Conservation (phyloP, 148 eudicot genomes). For the Oxyria digyna region DNA sequence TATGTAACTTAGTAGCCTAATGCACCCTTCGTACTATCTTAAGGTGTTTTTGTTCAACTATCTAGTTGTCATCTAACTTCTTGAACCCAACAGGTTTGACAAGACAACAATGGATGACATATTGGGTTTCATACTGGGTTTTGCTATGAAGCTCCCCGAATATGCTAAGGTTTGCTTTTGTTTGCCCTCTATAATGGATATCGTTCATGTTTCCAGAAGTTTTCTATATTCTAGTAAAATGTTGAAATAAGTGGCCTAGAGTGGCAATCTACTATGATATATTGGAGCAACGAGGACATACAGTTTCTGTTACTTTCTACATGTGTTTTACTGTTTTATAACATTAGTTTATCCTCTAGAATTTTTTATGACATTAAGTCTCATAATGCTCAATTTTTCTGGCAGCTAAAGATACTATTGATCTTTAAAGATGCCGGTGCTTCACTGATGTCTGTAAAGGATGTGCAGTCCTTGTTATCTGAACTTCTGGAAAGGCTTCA, state of each 20-base stretch:
- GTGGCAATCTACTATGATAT: too few relatives aligned
- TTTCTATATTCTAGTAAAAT: neutral
- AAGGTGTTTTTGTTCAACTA: too few relatives aligned
- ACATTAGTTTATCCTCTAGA: too few relatives aligned
- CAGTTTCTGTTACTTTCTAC: neutral
- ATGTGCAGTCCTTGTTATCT: conserved; percentile 31
- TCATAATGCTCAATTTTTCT: neutral
- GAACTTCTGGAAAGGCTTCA: conserved; percentile 49
- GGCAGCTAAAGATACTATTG: conserved; percentile 53
- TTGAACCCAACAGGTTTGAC: conserved; percentile 33
- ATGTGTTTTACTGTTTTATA: neutral
- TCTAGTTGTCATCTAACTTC: neutral
- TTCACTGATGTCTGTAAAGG: conserved; percentile 38
- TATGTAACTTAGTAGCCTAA: too few relatives aligned
- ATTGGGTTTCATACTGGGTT: conserved; percentile 37
- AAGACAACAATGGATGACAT: conserved; percentile 40
- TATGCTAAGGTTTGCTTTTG: conserved; percentile 45
- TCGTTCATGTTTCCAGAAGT: neutral
- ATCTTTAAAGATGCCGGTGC: conserved; percentile 67
- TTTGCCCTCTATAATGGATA: neutral
- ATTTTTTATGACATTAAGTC: neutral
- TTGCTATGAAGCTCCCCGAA: conserved; percentile 47
- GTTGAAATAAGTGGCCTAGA: neutral
- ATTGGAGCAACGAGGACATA: neutral
- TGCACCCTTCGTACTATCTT: too few relatives aligned